Base-by-base conservation (phyloP, 495 filamentous ascomycete species). In the Ramalina intermedia region DNA sequence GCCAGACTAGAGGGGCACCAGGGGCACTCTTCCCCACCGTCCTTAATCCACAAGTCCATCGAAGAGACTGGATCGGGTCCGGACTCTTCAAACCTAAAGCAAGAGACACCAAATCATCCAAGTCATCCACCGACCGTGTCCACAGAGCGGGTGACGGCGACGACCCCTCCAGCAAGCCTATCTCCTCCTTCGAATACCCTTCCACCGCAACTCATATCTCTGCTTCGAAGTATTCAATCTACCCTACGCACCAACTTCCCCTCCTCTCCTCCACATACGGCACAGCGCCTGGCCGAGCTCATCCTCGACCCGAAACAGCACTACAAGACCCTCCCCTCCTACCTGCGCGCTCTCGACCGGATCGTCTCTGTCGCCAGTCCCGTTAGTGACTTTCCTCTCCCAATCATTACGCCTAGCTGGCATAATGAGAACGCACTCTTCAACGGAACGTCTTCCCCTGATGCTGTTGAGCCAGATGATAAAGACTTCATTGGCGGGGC, bases 221-320 rank as follows among this genome's bases (percentile, higher is more conserved):
- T 85, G 40, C 69, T 91, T 47, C 57, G 65, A 41, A 79, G 78
- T 24, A 85, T 91, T 43, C 78, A 73, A 21, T 72, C 68, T 4
- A 80, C 76, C n/a, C 69, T 98, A 38, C 70, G 66, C 36, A 68
- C 67, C 3, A 74, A 75, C 52, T 98, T 98, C 65, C 36, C 73
- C 24, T 65, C 69, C 1, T 76, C 85, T 51, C 91, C 91, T 1
- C 91, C 91, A 0, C 87, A 96, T 60, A 96, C 91, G 0, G 73
- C 94, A 45, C 91, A 98, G 65, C 84, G 91, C 39, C 74, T 98
- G 29, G 77, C 91, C 17, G 91, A 98, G 70, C 83, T 98, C n/a
- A 70, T 96, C 37, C 71, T 91, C 12, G 61, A 63, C 16, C 91
- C 91, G 6, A 81, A 67, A 37, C 68, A 73, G 38, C 86, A 94